A percentile compares a stretch with the other conserved stretches of the same genome.
Conservation (phyloP, 495 filamentous ascomycete genomes). For the Tuber borchii region DNA sequence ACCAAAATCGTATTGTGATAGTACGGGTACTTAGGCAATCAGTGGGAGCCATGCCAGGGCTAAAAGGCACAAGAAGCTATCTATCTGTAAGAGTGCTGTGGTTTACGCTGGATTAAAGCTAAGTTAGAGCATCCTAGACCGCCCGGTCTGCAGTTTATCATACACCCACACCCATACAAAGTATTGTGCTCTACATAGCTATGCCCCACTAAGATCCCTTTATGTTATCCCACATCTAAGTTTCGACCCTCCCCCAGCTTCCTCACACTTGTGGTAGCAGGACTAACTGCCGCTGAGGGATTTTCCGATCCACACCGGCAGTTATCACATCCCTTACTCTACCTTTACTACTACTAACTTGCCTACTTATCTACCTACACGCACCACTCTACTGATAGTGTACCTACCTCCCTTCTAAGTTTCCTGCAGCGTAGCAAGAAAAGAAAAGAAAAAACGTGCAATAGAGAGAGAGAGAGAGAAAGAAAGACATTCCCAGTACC, state of each 20-base stretch:
- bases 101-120: not conserved
- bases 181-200: not conserved
- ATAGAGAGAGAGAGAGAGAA: slow-evolving; percentile 16
- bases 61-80: not conserved
- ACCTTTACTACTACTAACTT: not conserved
- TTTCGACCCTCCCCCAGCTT: not conserved
- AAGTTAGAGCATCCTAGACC: not conserved
- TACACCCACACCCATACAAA: not conserved
- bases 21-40: not conserved
- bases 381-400: slow-evolving; percentile 20
- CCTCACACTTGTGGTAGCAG: not conserved
- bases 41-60: not conserved
- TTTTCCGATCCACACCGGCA: slow-evolving; percentile 28
- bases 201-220: not conserved
- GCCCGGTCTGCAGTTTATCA: not conserved
- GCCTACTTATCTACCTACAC: slow-evolving; percentile 15
- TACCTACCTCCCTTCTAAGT: not conserved
- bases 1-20: not conserved
- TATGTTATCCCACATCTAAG: not conserved
- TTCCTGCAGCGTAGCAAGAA: not conserved
- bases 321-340: not conserved
- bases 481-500: slow-evolving; percentile 37
- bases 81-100: not conserved
- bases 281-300: slow-evolving; percentile 35
- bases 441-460: not conserved